Evolutionary conservation across 768 basidiomycete species (phyloP).

Genomic region (Tulasnella sp.): DNA sequence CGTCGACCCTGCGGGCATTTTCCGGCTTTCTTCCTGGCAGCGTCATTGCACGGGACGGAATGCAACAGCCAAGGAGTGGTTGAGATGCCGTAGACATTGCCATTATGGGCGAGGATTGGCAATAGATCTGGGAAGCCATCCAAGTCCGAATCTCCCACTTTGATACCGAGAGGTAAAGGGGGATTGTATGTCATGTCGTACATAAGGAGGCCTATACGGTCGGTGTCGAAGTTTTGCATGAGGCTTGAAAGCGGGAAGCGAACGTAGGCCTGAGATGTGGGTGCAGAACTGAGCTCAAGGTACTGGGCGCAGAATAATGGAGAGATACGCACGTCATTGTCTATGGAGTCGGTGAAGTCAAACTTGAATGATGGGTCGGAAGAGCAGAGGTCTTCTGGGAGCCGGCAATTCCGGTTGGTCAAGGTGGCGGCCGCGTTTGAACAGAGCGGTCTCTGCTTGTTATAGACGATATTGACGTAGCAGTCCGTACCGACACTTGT

Average conservation of each 20-base stretch:
- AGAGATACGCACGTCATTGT: constrained; percentile 31
- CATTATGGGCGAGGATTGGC: constrained; percentile 29
- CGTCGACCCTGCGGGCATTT: constrained; percentile 34
- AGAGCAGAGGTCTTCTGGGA: constrained; percentile 68
- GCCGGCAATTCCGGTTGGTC: constrained; percentile 50
- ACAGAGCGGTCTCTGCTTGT: constrained; percentile 80
- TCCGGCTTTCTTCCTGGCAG: neutral
- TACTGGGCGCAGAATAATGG: neutral
- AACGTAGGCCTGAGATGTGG: neutral
- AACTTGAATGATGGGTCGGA: constrained; percentile 74
- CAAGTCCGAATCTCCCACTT: constrained; percentile 79
- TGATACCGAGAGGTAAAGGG: constrained; percentile 61
- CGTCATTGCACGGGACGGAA: constrained; percentile 45
- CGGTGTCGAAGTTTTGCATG: neutral
- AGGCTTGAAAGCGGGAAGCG: neutral
- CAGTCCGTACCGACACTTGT: constrained; percentile 69
- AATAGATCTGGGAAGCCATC: constrained; percentile 92
- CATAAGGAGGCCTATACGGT: constrained; percentile 42
- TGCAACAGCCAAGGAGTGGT: constrained; percentile 47
- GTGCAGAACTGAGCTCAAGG: neutral
- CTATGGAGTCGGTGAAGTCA: constrained; percentile 45
- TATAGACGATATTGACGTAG: constrained; percentile 84
- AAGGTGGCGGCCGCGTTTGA: constrained; percentile 34
- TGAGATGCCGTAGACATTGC: constrained; percentile 7
- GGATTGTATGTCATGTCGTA: constrained; percentile 55